Conservation (phyloP, 768 basidiomycete species). For the Mycena filopes region DNA sequence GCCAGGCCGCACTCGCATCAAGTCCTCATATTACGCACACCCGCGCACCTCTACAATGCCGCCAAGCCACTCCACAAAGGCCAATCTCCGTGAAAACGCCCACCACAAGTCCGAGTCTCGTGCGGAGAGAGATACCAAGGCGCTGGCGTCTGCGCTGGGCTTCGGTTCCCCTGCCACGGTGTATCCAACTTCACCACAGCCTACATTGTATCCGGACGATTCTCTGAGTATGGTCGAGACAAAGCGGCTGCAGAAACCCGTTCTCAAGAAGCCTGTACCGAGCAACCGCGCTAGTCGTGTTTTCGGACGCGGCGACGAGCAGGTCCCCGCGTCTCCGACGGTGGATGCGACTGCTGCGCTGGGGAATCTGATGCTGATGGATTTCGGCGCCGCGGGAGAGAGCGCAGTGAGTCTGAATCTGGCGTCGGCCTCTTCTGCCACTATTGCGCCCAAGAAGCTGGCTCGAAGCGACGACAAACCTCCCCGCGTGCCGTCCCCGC, state of each 20-base stretch:
- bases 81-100: conserved; percentile 43
- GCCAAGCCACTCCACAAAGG: conserved; percentile 40
- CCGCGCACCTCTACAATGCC: conserved; percentile 63
- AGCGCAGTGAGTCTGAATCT: conserved; percentile 45
- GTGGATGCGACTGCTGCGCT: conserved; percentile 59
- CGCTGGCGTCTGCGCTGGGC: conserved; percentile 49
- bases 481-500: conserved; percentile 84
- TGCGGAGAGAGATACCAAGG: conserved; percentile 53
- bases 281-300: conserved; percentile 31
- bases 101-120: conserved; percentile 55
- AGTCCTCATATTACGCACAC: conserved; percentile 74
- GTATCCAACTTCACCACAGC: conserved; percentile 65
- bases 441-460: conserved; percentile 36
- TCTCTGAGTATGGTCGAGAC: conserved; percentile 70
- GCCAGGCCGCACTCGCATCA: conserved; percentile 70
- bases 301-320: conserved; percentile 41
- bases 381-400: conserved; percentile 57
- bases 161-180: conserved; percentile 50
- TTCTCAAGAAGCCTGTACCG: conserved; percentile 48
- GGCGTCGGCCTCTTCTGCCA: conserved; percentile 42
- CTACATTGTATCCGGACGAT: conserved; percentile 78
- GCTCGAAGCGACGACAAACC: conserved; percentile 64
- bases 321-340: conserved; percentile 37
- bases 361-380: conserved; percentile 72
- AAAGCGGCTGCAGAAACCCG: conserved; percentile 38